Evolutionary conservation across 768 basidiomycete species (phyloP), one percentile per base, ranked within the genome.

Genomic region (Clavaria fumosa): DNA sequence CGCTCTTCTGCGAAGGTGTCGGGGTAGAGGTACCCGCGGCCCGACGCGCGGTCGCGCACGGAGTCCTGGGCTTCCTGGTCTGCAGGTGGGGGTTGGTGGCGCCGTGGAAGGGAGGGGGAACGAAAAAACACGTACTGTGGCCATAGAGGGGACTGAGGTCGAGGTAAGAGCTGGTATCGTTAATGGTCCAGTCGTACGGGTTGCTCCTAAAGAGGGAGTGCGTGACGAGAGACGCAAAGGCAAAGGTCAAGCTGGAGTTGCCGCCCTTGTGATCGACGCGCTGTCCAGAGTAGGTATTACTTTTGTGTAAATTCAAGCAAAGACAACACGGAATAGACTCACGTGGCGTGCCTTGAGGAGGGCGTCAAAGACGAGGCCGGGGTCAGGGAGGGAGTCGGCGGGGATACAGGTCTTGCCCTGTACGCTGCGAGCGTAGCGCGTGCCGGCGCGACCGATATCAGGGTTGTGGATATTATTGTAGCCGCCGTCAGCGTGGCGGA

Each of bases 201-300:
- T 66, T 56, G 1, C 72, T 71, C 23, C 64, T 54, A 61, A 74
- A 77, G 7, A 75, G 52, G 4, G 61, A 64, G 53, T 78, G 77
- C 34, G 69, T 75, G 40, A 79, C 63, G 24, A 78, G 54, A 22
- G 72, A 60, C 2, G 77, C 79, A 44, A 76, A 78, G 2, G 78
- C 72, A 45, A 79, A 80, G 46, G 72, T 69, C 31, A 76, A 47
- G 46, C 64, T 69, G 12, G 73, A 77, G 42, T 73, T 63, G 18
- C 78, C 78, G 5, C 64, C 66, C 2, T 66, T 60, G 47, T 75
- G 73, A 14, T 59, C 49, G 31, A 54, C 42, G 41, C 56, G 59
- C 50, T 62, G 44, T 5, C 40, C 27, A 47, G 49, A 49, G 48
- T 43, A 31, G 42, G n/a, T 7, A 46, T 35, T 56, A 52, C 23